phyloP scores from a whole-genome alignment of 192 early-diverging fungal species.

The Coemansia sp. region DNA sequence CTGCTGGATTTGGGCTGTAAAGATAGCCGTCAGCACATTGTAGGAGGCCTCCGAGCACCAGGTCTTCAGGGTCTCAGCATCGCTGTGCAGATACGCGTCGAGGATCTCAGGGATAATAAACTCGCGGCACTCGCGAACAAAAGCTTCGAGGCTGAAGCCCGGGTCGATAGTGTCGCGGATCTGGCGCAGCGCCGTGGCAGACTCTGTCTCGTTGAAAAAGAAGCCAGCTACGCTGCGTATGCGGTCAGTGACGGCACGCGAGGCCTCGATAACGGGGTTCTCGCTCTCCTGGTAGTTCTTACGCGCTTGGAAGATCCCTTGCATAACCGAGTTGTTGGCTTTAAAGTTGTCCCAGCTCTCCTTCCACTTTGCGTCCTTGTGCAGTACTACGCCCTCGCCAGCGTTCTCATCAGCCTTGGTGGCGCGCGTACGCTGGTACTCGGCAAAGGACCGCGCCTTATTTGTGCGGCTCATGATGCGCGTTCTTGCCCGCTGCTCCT shows the following conservation, averaged over 20 bases:
- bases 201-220: slow-evolving; percentile 92
- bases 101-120: slow-evolving; percentile 96
- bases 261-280: slow-evolving; percentile 77
- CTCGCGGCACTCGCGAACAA: slow-evolving; percentile 88
- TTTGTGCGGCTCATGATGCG: slow-evolving; percentile 47
- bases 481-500: slow-evolving; percentile 63
- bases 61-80: slow-evolving; percentile 76
- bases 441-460: slow-evolving; percentile 54
- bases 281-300: slow-evolving; percentile 89
- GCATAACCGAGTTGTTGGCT: slow-evolving; percentile 83
- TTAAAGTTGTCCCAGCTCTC: slow-evolving; percentile 93
- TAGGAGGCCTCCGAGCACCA: slow-evolving; percentile 96
- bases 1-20: slow-evolving; percentile 83
- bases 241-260: slow-evolving; percentile 75
- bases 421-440: slow-evolving; percentile 51
- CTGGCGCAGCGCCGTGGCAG: slow-evolving; percentile 82
- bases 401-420: slow-evolving; percentile 61
- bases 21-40: slow-evolving; percentile 80
- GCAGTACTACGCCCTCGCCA: slow-evolving; percentile 77
- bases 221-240: slow-evolving; percentile 77
- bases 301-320: slow-evolving; percentile 77
- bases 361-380: slow-evolving; percentile 86
- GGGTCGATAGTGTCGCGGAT: slow-evolving; percentile 85
- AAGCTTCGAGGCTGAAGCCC: slow-evolving; percentile 79
- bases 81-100: slow-evolving; percentile 91